phyloP scores from a whole-genome alignment of 257 asterid genomes.

The Solanum tarapatanum region DNA sequence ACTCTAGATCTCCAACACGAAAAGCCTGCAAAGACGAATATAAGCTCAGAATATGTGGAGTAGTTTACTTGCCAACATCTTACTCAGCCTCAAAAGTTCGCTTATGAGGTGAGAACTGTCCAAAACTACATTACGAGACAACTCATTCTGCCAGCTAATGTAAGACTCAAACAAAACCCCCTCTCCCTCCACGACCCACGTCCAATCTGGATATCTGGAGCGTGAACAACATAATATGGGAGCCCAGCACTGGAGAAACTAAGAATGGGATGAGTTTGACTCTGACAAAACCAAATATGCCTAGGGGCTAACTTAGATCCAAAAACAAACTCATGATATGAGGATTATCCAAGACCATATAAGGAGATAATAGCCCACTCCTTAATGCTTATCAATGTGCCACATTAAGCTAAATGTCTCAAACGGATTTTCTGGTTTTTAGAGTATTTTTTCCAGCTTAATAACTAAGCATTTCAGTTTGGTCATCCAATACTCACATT shows the following conservation, averaged over 20 bases:
- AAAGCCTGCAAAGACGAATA: conserved; percentile 44
- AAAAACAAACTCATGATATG: not conserved
- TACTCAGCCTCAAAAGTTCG: not conserved
- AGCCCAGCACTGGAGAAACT: not conserved
- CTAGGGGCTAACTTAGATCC: not conserved
- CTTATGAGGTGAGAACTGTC: not conserved
- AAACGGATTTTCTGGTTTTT: not conserved
- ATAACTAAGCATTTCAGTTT: not conserved
- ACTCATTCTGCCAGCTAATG: not conserved
- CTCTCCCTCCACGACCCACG: not conserved
- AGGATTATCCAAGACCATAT: not conserved
- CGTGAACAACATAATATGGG: not conserved
- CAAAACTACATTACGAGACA: not conserved
- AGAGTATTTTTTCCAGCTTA: not conserved
- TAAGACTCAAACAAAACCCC: not conserved
- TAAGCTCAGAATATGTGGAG: not conserved
- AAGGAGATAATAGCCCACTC: not conserved
- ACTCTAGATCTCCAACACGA: conserved; percentile 63
- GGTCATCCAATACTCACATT: conserved; percentile 34
- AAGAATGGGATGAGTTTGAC: not conserved
- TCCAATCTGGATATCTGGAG: not conserved
- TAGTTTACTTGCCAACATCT: not conserved
- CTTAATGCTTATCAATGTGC: not conserved
- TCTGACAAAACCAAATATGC: not conserved
- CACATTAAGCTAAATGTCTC: not conserved